Base-by-base conservation (phyloP, 495 filamentous ascomycete species). In the Xylaria curta region DNA sequence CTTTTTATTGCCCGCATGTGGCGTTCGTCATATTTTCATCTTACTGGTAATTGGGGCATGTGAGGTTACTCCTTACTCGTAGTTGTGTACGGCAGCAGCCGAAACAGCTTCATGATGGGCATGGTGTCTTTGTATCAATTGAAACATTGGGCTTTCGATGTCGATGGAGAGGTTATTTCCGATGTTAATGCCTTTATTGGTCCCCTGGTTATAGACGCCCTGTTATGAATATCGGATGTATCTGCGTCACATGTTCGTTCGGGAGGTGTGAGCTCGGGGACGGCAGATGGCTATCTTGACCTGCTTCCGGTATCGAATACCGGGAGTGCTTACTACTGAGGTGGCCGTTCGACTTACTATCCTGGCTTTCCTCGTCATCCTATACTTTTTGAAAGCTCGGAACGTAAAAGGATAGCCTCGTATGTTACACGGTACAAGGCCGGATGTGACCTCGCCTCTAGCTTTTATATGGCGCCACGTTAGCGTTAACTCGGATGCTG, bases 11-110 rank as follows among this genome's bases (percentile, higher is more conserved):
- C 60, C 26, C 44, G 60, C 60, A 63, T 63, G 38, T 28, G 60
- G 60, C 38, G 60, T 63, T 19, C 60, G 60, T 63, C 60, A 63
- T 63, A 36, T 63, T 63, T 63, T 21, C 19, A 40, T 40, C 33
- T 21, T 24, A 3, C 47, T 3, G 19, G 49, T 40, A 4, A 12
- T 61, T 24, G 17, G 28, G 15, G 6, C 17, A 24, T 62, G 26
- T 24, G 33, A 21, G 36, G 31, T 8, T 42, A 1, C 19, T 62
- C 2, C 21, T 15, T 62, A 1, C 19, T 62, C 8, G 21, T 15
- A 10, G 51, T 54, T 26, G 21, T 54, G 21, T 24, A 24, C 51
- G 12, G 51, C 36, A 38, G 36, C 36, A 38, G 36, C 36, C 36
- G 36, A 38, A 38, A 8, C 24, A 54, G 51, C 51, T 54, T 28